Conservation (phyloP, 495 filamentous ascomycete genomes). For the Aspergillus carlsbadensis region DNA sequence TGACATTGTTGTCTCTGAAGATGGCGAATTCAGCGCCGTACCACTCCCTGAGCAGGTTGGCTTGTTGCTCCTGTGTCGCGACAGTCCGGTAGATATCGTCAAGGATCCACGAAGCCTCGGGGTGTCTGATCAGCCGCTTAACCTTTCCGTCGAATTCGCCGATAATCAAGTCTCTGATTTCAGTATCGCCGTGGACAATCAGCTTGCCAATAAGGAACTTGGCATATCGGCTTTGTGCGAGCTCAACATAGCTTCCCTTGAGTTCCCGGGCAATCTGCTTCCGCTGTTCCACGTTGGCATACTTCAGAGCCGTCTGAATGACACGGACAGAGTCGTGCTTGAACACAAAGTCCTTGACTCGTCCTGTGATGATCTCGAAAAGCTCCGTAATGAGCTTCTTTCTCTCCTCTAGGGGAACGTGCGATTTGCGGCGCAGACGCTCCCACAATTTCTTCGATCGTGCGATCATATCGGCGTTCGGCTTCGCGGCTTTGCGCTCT, state of each 20-base stretch:
- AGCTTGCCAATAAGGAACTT: slow-evolving; percentile 96
- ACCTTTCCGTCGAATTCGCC: slow-evolving; percentile 94
- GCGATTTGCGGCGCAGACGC: slow-evolving; percentile 83
- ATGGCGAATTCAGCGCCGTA: slow-evolving; percentile 92
- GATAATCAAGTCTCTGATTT: slow-evolving; percentile 82
- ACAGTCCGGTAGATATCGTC: slow-evolving; percentile 92
- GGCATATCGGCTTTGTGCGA: slow-evolving; percentile 92
- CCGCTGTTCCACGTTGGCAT: slow-evolving; percentile 78
- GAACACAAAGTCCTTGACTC: slow-evolving; percentile 92
- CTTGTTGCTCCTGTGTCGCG: slow-evolving; percentile 80
- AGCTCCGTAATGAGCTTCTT: slow-evolving; percentile 84
- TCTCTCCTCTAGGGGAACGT: slow-evolving; percentile 81
- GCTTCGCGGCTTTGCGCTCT: slow-evolving; percentile 90
- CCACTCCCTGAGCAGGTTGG: slow-evolving; percentile 86
- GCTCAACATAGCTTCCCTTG: slow-evolving; percentile 75
- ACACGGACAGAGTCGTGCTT: slow-evolving; percentile 97
- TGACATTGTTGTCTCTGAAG: slow-evolving; percentile 58
- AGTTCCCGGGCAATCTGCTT: slow-evolving; percentile 85
- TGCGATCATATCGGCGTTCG: slow-evolving; percentile 83
- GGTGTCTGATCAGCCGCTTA: slow-evolving; percentile 88
- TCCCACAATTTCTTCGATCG: slow-evolving; percentile 97
- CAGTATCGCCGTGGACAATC: slow-evolving; percentile 80
- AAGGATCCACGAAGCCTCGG: slow-evolving; percentile 93
- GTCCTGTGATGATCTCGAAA: slow-evolving; percentile 84
- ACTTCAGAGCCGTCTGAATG: slow-evolving; percentile 95